Base-by-base conservation (phyloP, 78 protist species). In the Pelomyxa schiedti region DNA sequence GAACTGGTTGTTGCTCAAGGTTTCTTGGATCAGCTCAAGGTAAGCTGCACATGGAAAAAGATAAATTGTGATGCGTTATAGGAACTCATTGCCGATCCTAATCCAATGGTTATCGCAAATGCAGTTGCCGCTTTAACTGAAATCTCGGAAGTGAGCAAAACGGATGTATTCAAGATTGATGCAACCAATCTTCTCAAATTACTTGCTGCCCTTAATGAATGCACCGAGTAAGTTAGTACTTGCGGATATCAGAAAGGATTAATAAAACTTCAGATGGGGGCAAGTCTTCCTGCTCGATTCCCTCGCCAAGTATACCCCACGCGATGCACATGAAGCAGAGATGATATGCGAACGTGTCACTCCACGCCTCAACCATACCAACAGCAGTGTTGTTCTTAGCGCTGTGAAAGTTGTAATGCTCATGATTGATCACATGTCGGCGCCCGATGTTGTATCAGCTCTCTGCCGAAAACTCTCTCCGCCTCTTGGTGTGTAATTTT, bases 81-180 rank as follows among this genome's bases (percentile, higher is more conserved):
- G n/a, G 94, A 88, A 30, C 78, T 96, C 69, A 81, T 97, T 36
- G 42, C 87, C 65, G 99, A 97, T 77, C n/a, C 92, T 29, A 97
- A 96, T 72, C 98, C 98, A 66, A 93, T 94, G 95, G 95, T 97
- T 42, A 97, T 97, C 26, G 94, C 99, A 53, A 95, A 96, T 76
- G 95, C 98, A 0, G 97, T 96, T 5, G 95, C 96, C 29, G 80
- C 99, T 4, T 89, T 96, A 26, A 68, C 92, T 22, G 99, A 97
- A 71, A 93, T 96, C 69, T 66, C 80, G 24, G 94, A 90, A 63
- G 66, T 70, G 52, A 69, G 69, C 39, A 83, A 78, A 69, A 29
- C 7, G 41, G 68, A 43, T 29, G 76, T 87, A 32, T 79, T 93
- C 32, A 71, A 42, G 70, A 38, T 89, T 66, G 84, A 69, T 67